These are phyloP conservation scores for Peronospora farinosa DNA, from an alignment of 352 stramenopile genomes.

Conservation along the genomic window DNA sequence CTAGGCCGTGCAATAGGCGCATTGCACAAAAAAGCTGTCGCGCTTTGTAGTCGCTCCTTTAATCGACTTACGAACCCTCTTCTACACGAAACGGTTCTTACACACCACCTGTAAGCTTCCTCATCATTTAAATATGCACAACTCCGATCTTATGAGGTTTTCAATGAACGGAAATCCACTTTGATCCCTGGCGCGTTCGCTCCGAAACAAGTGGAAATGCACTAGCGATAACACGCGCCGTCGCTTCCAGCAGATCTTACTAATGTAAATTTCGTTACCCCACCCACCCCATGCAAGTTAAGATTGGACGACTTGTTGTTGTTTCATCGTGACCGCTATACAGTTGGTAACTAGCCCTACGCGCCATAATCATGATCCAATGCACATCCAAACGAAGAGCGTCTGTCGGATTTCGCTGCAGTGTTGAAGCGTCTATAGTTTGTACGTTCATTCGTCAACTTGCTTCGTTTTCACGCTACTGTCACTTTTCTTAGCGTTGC, in stretches of 20 bases:
- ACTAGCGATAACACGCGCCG: too few species aligned
- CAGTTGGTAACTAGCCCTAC: not conserved
- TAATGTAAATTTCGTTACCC: not conserved
- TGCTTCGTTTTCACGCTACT: constrained; percentile 11
- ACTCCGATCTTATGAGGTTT: too few species aligned
- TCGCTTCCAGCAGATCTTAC: not conserved
- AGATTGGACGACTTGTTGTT: not conserved
- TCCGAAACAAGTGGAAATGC: not conserved
- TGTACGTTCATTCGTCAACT: constrained; percentile 25
- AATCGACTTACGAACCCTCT: not conserved
- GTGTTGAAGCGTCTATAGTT: constrained; percentile 1
- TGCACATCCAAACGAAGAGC: not conserved
- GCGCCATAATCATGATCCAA: not conserved
- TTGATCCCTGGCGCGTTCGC: not conserved
- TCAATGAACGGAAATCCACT: not conserved
- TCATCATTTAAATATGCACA: not conserved
- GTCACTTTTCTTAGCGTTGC: constrained; percentile 4
- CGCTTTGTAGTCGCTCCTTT: not conserved
- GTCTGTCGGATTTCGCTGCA: not conserved
- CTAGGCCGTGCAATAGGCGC: not conserved
- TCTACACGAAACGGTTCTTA: not conserved
- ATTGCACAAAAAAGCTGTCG: not conserved
- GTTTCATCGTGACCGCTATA: not conserved
- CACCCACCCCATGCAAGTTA: too few species aligned
- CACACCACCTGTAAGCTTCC: not conserved